Evolutionary conservation across 1,284 basidiomycete species (phyloP).

Genomic region (Ustilago sp.): DNA sequence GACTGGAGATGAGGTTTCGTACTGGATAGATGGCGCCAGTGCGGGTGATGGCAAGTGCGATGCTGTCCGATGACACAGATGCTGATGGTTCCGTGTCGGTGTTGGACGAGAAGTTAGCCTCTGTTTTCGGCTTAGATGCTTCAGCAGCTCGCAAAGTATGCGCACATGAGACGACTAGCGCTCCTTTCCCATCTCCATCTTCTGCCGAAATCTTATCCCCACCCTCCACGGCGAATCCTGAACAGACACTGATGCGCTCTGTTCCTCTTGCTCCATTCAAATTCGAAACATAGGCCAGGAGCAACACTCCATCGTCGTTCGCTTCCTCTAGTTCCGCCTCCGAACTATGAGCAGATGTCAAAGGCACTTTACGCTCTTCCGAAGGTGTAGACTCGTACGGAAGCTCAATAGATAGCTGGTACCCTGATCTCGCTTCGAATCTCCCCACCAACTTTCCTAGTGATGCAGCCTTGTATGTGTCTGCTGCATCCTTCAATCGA

Average conservation of each 20-base stretch:
- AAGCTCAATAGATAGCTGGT: slow-evolving; percentile 62
- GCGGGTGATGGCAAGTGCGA: slow-evolving; percentile 69
- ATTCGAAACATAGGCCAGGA: slow-evolving; percentile 75
- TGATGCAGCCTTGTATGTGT: slow-evolving; percentile 27
- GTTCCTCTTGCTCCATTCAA: slow-evolving; percentile 67
- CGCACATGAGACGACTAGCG: slow-evolving; percentile 75
- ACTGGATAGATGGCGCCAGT: slow-evolving; percentile 72
- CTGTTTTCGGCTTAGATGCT: slow-evolving; percentile 35
- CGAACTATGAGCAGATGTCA: slow-evolving; percentile 55
- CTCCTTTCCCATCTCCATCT: slow-evolving; percentile 67
- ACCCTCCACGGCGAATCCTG: slow-evolving; percentile 75
- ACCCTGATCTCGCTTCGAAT: slow-evolving; percentile 43
- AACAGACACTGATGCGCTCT: slow-evolving; percentile 75
- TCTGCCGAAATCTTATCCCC: slow-evolving; percentile 50
- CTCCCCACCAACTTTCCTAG: slow-evolving; percentile 31
- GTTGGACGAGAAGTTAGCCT: slow-evolving; percentile 1
- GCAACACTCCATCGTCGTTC: slow-evolving; percentile 72
- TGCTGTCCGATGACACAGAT: slow-evolving; percentile 23
- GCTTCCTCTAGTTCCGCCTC: slow-evolving; percentile 52
- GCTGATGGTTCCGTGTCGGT: background rate
- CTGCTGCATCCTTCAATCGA: slow-evolving; percentile 4
- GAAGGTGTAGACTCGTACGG: slow-evolving; percentile 64
- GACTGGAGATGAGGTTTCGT: slow-evolving; percentile 73
- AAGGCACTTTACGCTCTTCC: slow-evolving; percentile 45
- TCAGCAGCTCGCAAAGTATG: slow-evolving; percentile 74